phyloP scores from a whole-genome alignment of 2,329 filamentous ascomycete genomes.

The Cadophora malorum region DNA sequence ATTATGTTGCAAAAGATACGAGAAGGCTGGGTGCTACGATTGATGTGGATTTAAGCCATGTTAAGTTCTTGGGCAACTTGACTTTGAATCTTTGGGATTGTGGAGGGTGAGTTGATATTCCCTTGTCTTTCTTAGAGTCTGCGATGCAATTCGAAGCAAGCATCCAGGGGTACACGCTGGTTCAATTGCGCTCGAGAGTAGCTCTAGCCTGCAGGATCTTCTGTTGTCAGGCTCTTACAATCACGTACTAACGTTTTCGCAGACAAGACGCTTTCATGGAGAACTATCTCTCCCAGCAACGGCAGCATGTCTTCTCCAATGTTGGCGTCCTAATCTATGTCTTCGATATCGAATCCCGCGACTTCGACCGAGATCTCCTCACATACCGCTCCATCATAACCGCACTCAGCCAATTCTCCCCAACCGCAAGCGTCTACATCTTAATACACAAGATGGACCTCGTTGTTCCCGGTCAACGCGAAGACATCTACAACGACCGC shows the following conservation, averaged over 20 bases:
- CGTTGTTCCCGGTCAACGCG: constrained; percentile 79
- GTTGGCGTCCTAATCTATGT: constrained; percentile 98
- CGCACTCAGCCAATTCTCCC: constrained; percentile 85
- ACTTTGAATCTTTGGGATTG: constrained; percentile 99
- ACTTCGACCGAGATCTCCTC: constrained; percentile 90
- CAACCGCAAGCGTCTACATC: constrained; percentile 84
- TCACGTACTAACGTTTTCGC: constrained; percentile 36
- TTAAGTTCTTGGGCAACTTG: constrained; percentile 97
- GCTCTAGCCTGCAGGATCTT: not conserved
- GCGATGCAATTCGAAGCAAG: not conserved
- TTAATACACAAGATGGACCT: constrained; percentile 99
- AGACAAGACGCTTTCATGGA: constrained; percentile 99
- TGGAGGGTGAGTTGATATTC: constrained; percentile 68
- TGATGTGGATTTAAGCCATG: constrained; percentile 97
- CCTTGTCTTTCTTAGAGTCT: not conserved
- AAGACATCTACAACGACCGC: constrained; percentile 84
- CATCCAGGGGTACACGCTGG: not conserved
- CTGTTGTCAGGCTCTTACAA: not conserved
- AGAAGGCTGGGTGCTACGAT: constrained; percentile 92
- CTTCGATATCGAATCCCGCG: constrained; percentile 96
- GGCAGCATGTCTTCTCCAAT: constrained; percentile 94
- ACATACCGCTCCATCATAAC: constrained; percentile 92
- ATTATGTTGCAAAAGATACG: constrained; percentile 97
- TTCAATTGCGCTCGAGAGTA: not conserved
- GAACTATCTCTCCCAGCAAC: constrained; percentile 95